Evolutionary conservation across 208 protist genomes (phyloP).

Genomic region (Crithidia mellificae): DNA sequence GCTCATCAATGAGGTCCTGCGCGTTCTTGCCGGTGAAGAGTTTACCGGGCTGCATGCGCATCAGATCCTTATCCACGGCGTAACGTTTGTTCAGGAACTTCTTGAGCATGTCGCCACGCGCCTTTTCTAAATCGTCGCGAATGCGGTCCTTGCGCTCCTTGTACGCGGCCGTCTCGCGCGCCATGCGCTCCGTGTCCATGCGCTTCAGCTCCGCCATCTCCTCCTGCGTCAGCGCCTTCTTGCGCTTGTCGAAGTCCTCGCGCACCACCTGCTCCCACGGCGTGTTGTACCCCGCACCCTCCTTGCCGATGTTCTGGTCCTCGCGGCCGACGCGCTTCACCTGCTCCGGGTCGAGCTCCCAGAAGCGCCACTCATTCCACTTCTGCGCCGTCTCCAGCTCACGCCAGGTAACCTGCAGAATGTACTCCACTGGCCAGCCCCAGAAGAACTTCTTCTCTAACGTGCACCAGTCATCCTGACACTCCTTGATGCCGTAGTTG

Average conservation of each 20-base stretch:
- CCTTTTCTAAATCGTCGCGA: slow-evolving; percentile 87
- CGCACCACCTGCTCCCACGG: slow-evolving; percentile 90
- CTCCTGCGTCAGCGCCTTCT: slow-evolving; percentile 91
- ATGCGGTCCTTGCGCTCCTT: slow-evolving; percentile 92
- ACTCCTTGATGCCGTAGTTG: slow-evolving; percentile 85
- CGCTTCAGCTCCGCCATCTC: slow-evolving; percentile 93
- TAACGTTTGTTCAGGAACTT: slow-evolving; percentile 93
- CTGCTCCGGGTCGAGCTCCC: slow-evolving; percentile 92
- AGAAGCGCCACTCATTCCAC: slow-evolving; percentile 93
- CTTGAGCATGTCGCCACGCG: slow-evolving; percentile 90
- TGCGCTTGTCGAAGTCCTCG: slow-evolving; percentile 92
- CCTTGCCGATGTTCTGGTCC: slow-evolving; percentile 87
- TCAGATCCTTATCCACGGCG: slow-evolving; percentile 91
- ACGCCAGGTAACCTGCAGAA: slow-evolving; percentile 89
- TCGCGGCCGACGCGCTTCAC: slow-evolving; percentile 90
- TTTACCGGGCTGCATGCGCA: slow-evolving; percentile 90
- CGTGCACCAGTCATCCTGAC: slow-evolving; percentile 91
- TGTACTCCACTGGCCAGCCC: slow-evolving; percentile 92
- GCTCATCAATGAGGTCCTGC: slow-evolving; percentile 87
- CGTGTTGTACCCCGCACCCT: slow-evolving; percentile 83
- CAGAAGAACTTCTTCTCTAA: slow-evolving; percentile 92
- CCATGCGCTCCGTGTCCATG: slow-evolving; percentile 93
- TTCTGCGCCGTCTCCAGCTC: slow-evolving; percentile 92
- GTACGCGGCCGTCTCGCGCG: slow-evolving; percentile 87
- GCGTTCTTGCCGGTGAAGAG: slow-evolving; percentile 81